These are phyloP conservation scores for Globisporangium paddicum DNA, from an alignment of 352 stramenopile genomes.

Conservation along the genomic window DNA sequence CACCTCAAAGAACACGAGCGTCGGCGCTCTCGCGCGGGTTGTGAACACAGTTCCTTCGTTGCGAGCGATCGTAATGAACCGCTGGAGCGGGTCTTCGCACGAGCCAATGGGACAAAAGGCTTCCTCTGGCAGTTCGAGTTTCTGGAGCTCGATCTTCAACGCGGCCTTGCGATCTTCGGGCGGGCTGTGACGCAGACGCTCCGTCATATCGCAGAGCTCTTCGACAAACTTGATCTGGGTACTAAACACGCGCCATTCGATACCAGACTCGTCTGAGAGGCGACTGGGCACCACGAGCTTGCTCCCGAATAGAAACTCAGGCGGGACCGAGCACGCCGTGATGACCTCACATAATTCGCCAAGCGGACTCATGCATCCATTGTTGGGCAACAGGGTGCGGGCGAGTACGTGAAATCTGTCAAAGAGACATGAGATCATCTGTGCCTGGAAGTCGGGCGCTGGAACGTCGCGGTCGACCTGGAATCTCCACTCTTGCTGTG, in stretches of 20 bases:
- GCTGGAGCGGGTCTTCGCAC: constrained; percentile 55
- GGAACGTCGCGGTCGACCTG: constrained; percentile 57
- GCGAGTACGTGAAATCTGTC: constrained; percentile 51
- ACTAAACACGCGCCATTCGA: constrained; percentile 47
- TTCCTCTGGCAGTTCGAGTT: constrained; percentile 46
- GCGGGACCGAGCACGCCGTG: constrained; percentile 37
- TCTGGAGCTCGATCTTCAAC: constrained; percentile 52
- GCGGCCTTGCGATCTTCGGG: constrained; percentile 55
- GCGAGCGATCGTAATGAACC: constrained; percentile 56
- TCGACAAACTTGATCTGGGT: constrained; percentile 71
- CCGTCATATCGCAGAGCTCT: constrained; percentile 71
- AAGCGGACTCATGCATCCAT: constrained; percentile 25
- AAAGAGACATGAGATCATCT: constrained; percentile 66
- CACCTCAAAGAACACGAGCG: constrained; percentile 84
- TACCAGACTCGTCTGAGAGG: constrained; percentile 7
- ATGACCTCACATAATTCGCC: constrained; percentile 59
- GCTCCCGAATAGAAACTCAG: constrained; percentile 35
- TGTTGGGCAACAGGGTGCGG: constrained; percentile 19
- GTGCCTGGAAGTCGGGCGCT: constrained; percentile 46
- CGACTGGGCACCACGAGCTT: constrained; percentile 18
- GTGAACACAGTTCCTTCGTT: constrained; percentile 83
- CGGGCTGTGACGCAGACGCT: constrained; percentile 54
- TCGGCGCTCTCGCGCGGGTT: constrained; percentile 80
- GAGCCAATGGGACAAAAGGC: constrained; percentile 69
- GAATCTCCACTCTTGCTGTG: constrained; percentile 53